phyloP scores from a whole-genome alignment of 495 filamentous ascomycete species.

The Aspergillus biplanus region DNA sequence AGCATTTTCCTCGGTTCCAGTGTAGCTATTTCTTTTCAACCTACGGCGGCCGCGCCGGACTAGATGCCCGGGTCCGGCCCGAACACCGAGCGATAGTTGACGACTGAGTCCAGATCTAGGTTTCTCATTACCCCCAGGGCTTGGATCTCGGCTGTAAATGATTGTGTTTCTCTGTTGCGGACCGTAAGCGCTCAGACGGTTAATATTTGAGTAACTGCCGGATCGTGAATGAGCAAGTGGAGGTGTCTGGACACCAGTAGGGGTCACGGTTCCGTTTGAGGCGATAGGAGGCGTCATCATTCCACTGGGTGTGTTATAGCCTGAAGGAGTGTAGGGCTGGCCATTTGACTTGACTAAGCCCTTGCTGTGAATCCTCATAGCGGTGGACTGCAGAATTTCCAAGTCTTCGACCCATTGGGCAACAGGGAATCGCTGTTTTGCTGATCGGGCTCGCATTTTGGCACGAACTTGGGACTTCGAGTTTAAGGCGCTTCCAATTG shows the following conservation, averaged over 20 bases:
- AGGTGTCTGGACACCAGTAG: slow-evolving; percentile 46
- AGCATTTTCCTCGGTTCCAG: slow-evolving; percentile 36
- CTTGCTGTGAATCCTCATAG: slow-evolving; percentile 53
- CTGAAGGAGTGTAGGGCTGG: slow-evolving; percentile 34
- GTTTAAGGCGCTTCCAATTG: slow-evolving; percentile 67
- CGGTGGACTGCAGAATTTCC: slow-evolving; percentile 62
- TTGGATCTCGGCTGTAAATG: slow-evolving; percentile 51
- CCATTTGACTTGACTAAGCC: slow-evolving; percentile 40
- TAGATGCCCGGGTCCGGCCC: slow-evolving; percentile 43
- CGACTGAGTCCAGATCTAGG: slow-evolving; percentile 44
- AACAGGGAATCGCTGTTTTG: slow-evolving; percentile 76
- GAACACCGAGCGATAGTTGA: slow-evolving; percentile 41
- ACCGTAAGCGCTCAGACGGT: slow-evolving; percentile 48
- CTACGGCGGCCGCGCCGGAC: slow-evolving; percentile 40
- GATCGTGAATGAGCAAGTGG: slow-evolving; percentile 38
- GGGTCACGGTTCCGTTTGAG: slow-evolving; percentile 43
- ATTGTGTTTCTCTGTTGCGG: slow-evolving; percentile 53
- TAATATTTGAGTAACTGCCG: slow-evolving; percentile 60
- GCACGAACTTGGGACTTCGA: slow-evolving; percentile 61
- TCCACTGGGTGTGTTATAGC: slow-evolving; percentile 47
- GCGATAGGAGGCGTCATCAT: slow-evolving; percentile 43
- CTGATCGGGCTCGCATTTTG: slow-evolving; percentile 75
- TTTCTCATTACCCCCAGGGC: slow-evolving; percentile 38
- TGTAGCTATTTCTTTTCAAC: slow-evolving; percentile 31
- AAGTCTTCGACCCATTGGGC: slow-evolving; percentile 68